Conservation (phyloP, 176 grass and related monocot species). For the Tillandsia fasciculata region DNA sequence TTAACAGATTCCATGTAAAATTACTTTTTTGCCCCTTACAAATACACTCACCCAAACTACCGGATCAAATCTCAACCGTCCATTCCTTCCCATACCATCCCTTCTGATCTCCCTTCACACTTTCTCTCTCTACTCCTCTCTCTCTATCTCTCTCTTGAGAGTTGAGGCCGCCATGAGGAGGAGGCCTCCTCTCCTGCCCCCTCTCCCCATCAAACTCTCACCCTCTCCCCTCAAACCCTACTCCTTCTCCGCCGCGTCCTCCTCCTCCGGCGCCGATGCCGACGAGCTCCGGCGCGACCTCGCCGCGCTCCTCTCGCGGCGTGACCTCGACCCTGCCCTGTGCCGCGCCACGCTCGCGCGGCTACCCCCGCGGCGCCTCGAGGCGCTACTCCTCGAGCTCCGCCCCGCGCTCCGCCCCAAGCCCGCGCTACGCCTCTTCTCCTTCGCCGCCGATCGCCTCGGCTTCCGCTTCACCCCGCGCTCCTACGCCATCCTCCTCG, state of each 20-base stretch:
- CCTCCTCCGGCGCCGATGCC: slow-evolving; percentile 12
- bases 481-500: no score
- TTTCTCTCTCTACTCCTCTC: no score
- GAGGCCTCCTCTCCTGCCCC: slow-evolving; percentile 12
- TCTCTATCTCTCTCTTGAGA: no score
- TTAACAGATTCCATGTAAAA: no score
- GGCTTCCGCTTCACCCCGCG: no score
- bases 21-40: no score
- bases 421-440: no score
- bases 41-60: neutral
- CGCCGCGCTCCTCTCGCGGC: slow-evolving; percentile 18
- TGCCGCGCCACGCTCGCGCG: slow-evolving; percentile 18
- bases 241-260: slow-evolving; percentile 25
- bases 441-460: no score
- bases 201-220: slow-evolving; percentile 7
- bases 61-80: slow-evolving; percentile 20
- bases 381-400: slow-evolving; percentile 10
- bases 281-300: slow-evolving; percentile 31
- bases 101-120: no score
- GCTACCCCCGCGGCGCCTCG: slow-evolving; percentile 1
- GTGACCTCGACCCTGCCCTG: slow-evolving; percentile 11
- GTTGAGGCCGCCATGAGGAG: no score
- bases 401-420: no score
- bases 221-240: slow-evolving; percentile 20
- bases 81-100: neutral